Percentiles rank a stretch among this genome's conserved stretches.
phyloP scores from a whole-genome alignment of 164 flowering plant genomes.

The Vitis riparia region DNA sequence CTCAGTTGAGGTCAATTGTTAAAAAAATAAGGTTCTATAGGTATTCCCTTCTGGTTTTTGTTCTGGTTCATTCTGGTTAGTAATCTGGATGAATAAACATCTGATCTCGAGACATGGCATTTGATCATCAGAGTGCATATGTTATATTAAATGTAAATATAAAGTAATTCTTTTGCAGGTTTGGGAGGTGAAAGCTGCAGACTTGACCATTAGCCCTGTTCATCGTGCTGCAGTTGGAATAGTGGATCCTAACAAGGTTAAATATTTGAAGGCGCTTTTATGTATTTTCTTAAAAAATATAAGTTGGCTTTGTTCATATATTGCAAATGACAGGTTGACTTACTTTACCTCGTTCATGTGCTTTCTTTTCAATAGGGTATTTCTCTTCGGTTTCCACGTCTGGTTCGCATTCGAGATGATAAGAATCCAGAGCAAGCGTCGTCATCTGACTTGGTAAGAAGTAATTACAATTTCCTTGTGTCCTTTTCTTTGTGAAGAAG shows the following conservation, averaged over 20 bases:
- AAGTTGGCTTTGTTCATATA: too few relatives aligned
- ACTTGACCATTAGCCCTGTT: slow-evolving; percentile 93
- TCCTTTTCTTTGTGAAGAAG: neutral
- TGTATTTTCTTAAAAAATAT: neutral
- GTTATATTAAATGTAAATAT: too few relatives aligned
- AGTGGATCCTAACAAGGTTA: slow-evolving; percentile 82
- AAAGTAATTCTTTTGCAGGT: slow-evolving; percentile 44
- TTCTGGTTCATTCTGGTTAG: too few relatives aligned
- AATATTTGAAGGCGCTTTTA: neutral
- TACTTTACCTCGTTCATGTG: too few relatives aligned
- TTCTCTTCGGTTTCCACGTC: slow-evolving; percentile 91
- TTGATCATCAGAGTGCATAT: too few relatives aligned
- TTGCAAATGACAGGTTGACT: too few relatives aligned
- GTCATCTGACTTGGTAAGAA: slow-evolving; percentile 73
- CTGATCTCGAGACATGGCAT: too few relatives aligned
- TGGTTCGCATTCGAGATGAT: slow-evolving; percentile 78
- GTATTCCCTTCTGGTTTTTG: too few relatives aligned
- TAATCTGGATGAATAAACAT: too few relatives aligned
- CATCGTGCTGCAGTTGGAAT: slow-evolving; percentile 81
- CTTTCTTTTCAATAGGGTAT: slow-evolving; percentile 61
- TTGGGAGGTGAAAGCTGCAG: slow-evolving; percentile 99
- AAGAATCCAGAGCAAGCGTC: slow-evolving; percentile 92
- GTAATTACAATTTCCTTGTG: neutral
- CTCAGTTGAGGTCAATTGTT: too few relatives aligned
- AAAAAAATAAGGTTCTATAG: too few relatives aligned